Evolutionary conservation across 2,329 filamentous ascomycete genomes (phyloP), one percentile per base, ranked within the genome.

Genomic region (Magnaporthiopsis incrustans): DNA sequence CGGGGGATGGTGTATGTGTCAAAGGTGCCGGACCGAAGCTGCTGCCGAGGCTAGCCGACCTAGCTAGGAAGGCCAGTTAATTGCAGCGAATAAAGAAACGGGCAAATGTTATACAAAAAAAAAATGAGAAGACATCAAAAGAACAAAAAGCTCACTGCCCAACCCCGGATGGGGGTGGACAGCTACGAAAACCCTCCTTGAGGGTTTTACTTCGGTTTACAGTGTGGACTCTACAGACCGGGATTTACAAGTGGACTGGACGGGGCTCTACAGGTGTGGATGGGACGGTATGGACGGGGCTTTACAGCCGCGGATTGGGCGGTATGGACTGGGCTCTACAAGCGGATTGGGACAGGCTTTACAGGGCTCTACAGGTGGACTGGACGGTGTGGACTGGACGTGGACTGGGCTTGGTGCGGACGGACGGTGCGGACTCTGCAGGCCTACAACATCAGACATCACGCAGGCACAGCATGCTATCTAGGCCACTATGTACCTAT

Each of bases 1-100:
- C 63, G 95, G 95, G 0, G 95, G 95, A 0, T 87, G 86, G 76
- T 99, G 95, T 77, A 88, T 91, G 82, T 99, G 95, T 77, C 78
- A 84, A 66, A 84, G 95, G 68, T 99, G 95, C 76, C 78, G 88
- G 30, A 87, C 84, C 72, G 94, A 97, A 75, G 85, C 82, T 2
- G 77, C 75, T 2, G 68, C 68, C n/a, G 68, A 63, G 18, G 66
- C 44, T n/a, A 25, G 44, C 64, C n/a, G 65, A 64, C 64, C 25
- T 44, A 30, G 59, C 59, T 12, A 57, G 22, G 59, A 11, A 53
- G 18, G 8, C 18, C 4, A 3, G 7, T 1, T 25, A 50, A 22
- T 22, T 22, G 38, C 15, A 18, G 10, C 15, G 11, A 6, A 22
- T 22, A 22, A 53, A 10, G 26, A 63, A 62, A 35, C 1, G 38